Evolutionary conservation across 2,329 filamentous ascomycete genomes (phyloP), one percentile per base, ranked within the genome.

Genomic region (Cytospora leucostoma): DNA sequence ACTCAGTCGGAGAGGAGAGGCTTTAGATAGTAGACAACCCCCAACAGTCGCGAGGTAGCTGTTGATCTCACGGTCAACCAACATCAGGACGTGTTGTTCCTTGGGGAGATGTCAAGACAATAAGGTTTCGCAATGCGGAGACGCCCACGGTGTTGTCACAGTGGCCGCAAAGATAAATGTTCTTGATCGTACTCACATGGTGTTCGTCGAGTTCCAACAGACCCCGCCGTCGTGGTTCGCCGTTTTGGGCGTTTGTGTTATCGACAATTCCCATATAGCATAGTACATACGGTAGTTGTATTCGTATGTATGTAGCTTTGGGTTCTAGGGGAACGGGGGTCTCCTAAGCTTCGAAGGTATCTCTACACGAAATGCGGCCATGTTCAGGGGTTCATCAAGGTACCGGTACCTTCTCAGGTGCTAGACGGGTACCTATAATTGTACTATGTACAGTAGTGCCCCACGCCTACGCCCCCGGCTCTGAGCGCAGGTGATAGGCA

Each of bases 31-130:
- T 53, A 37, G 38, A 35, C 27, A 49, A 33, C 47, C 51, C 58
- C 44, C 38, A 53, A 55, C 33, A 34, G n/a, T 61, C 59, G 59
- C 51, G 51, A 61, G 40, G 38, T 55, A 53, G 59, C 32, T 55
- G 59, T 53, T 61, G 59, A 61, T 61, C 59, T 61, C 59, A 53
- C 59, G 59, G 51, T 55, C 59, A 53, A 61, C 51, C 38, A 49
- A 34, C 19, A 50, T 47, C 51, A 33, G 51, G 38, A 50, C 59
- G 51, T 53, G 59, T 61, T 47, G n/a, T 19, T 47, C n/a, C 44
- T 27, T 19, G 44, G 19, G 10, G n/a, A 47, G 44, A 47, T 19
- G 21, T 47, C 44, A 47, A 47, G 19, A 47, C 12, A 21, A 47
- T 12, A 21, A 21, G 44, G 44, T n/a, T n/a, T 47, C 44, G 44